A percentile compares a stretch with the other conserved stretches of the same genome.
Evolutionary conservation across 345 rosid genomes (phyloP).

Genomic region (Arabidopsis thaliana): DNA sequence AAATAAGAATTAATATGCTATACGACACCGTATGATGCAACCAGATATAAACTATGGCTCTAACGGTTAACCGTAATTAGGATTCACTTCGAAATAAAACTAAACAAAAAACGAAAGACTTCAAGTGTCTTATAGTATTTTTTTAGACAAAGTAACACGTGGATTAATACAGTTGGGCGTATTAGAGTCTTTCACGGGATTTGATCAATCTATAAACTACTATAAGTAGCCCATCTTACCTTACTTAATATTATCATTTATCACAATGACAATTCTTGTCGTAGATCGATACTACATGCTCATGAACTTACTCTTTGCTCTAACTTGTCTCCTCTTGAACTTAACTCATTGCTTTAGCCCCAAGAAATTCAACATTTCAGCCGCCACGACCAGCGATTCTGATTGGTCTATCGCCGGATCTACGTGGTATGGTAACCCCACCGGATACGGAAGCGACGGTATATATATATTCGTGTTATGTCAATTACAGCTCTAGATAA

Average conservation of each 20-base stretch:
- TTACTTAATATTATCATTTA: neutral
- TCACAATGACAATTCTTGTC: constrained; percentile 16
- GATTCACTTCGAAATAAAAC: constrained; percentile 12
- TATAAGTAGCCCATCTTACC: constrained; percentile 20
- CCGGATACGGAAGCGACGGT: constrained; percentile 62
- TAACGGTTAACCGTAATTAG: constrained; percentile 43
- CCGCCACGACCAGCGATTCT: neutral
- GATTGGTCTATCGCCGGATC: constrained; percentile 58
- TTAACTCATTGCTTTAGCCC: constrained; percentile 48
- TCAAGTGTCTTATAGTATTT: constrained; percentile 14
- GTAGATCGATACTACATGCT: neutral
- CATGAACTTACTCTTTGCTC: constrained; percentile 29
- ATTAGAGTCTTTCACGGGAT: constrained; percentile 26
- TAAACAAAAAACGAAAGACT: neutral
- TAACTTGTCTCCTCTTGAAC: constrained; percentile 32
- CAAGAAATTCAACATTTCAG: constrained; percentile 46
- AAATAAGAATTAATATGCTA: neutral
- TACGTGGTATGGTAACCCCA: constrained; percentile 64
- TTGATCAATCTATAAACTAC: neutral
- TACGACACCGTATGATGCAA: constrained; percentile 11
- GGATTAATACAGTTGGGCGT: constrained; percentile 4
- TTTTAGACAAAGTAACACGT: constrained; percentile 8
- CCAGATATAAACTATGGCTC: constrained; percentile 25
- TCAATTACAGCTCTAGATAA: neutral
- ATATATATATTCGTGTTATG: neutral